Evolutionary conservation across 2,329 filamentous ascomycete species (phyloP).

Genomic region (Cryphonectria naterciae): DNA sequence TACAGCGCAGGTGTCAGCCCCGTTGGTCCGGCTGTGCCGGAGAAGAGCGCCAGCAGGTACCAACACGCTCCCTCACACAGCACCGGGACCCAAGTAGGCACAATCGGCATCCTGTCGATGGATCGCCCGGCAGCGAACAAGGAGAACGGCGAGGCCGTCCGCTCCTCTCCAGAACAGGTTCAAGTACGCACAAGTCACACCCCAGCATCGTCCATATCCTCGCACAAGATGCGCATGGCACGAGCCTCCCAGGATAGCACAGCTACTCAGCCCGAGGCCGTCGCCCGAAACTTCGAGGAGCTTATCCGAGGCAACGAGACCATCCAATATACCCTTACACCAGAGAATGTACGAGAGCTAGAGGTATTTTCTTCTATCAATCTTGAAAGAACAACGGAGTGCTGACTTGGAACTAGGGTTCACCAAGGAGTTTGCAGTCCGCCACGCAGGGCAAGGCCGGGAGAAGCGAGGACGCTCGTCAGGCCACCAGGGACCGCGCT

Average conservation of each 20-base stretch:
- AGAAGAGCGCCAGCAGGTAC: constrained; percentile 35
- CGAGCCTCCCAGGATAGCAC: constrained; percentile 63
- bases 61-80: constrained; percentile 22
- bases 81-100: constrained; percentile 32
- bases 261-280: constrained; percentile 55
- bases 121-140: constrained; percentile 40
- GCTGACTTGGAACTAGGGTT: constrained; percentile 23
- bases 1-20: constrained; percentile 14
- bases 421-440: constrained; percentile 33
- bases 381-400: background rate
- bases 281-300: constrained; percentile 74
- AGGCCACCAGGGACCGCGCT: constrained; percentile 46
- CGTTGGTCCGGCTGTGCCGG: constrained; percentile 33
- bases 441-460: constrained; percentile 46
- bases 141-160: constrained; percentile 40
- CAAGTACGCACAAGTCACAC: constrained; percentile 46
- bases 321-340: constrained; percentile 80
- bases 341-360: constrained; percentile 76
- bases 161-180: constrained; percentile 30
- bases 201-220: constrained; percentile 56
- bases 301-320: constrained; percentile 82
- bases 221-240: constrained; percentile 55
- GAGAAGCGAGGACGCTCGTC: constrained; percentile 53
- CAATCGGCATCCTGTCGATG: constrained; percentile 45
- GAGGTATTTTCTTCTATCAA: constrained; percentile 53